phyloP scores from a whole-genome alignment of 768 basidiomycete genomes.

The Rhizopogon vesiculosus region DNA sequence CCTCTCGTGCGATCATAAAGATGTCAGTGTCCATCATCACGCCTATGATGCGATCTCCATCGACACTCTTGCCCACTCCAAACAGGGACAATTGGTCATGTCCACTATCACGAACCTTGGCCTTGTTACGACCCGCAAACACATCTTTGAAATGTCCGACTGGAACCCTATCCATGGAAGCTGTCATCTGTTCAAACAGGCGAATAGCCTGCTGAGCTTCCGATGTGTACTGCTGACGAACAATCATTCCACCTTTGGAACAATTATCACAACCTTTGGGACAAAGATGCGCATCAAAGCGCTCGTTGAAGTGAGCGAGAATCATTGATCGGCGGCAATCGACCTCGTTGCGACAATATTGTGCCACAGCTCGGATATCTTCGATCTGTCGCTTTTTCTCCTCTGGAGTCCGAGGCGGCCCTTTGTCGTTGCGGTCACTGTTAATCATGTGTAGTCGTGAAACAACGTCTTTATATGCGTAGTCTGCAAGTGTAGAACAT shows the following conservation, averaged over 20 bases:
- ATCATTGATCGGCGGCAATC: conserved; percentile 86
- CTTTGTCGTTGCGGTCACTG: conserved; percentile 37
- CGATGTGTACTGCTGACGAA: conserved; percentile 56
- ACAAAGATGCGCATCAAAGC: conserved; percentile 67
- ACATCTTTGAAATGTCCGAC: conserved; percentile 53
- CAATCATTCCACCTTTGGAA: conserved; percentile 38
- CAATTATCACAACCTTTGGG: conserved; percentile 83
- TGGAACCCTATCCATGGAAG: conserved; percentile 51
- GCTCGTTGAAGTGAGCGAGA: conserved; percentile 86
- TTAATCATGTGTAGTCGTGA: conserved; percentile 58
- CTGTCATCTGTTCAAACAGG: conserved; percentile 46
- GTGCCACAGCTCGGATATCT: conserved; percentile 63
- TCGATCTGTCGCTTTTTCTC: conserved; percentile 60
- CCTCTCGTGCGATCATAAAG: conserved; percentile 42
- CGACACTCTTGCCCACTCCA: conserved; percentile 49
- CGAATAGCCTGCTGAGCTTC: conserved; percentile 51
- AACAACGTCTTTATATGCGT: conserved; percentile 52
- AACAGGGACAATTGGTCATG: conserved; percentile 44
- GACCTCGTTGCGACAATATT: conserved; percentile 74
- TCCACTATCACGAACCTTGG: conserved; percentile 38
- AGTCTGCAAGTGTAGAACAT: conserved; percentile 44
- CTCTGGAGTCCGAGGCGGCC: conserved; percentile 25
- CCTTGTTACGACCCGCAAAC: conserved; percentile 58
- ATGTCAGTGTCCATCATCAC: conserved; percentile 47
- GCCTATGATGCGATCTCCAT: conserved; percentile 61